These are phyloP conservation scores for Fusarium pseudocircinatum DNA, from an alignment of 2,329 filamentous ascomycete genomes.

Conservation along the genomic window DNA sequence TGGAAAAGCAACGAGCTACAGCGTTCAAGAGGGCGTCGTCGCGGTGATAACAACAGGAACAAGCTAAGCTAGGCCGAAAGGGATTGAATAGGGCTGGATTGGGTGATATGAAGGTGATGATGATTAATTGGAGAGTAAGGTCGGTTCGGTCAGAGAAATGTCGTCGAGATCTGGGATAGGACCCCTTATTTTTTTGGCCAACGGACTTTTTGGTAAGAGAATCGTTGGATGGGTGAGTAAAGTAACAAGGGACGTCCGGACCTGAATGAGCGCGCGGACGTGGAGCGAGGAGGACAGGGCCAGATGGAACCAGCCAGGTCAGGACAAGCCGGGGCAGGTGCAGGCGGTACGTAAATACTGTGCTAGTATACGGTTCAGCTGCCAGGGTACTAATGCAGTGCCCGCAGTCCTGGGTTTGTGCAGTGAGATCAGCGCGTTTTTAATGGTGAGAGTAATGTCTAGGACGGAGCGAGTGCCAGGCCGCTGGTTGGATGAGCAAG, in stretches of 20 bases:
- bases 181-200: constrained; percentile 37
- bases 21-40: constrained; percentile 26
- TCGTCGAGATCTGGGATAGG: constrained; percentile 30
- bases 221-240: constrained; percentile 34
- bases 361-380: constrained; percentile 25
- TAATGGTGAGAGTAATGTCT: constrained; percentile 42
- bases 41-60: constrained; percentile 20
- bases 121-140: constrained; percentile 1
- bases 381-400: constrained; percentile 8
- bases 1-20: constrained; percentile 20
- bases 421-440: constrained; percentile 29
- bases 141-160: constrained; percentile 17
- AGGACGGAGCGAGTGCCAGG: constrained; percentile 33
- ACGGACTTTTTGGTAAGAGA: constrained; percentile 29
- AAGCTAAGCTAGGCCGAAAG: constrained; percentile 3
- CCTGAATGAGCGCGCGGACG: constrained; percentile 28
- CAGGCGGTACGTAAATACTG: constrained; percentile 33
- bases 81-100: neutral
- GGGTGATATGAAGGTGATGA: neutral
- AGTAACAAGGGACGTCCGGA: constrained; percentile 36
- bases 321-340: neutral
- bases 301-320: constrained; percentile 1
- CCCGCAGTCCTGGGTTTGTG: neutral
- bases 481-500: constrained; percentile 34
- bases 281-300: constrained; percentile 32